These are phyloP conservation scores for Trametes cubensis DNA, from an alignment of 768 basidiomycete species.

Conservation along the genomic window DNA sequence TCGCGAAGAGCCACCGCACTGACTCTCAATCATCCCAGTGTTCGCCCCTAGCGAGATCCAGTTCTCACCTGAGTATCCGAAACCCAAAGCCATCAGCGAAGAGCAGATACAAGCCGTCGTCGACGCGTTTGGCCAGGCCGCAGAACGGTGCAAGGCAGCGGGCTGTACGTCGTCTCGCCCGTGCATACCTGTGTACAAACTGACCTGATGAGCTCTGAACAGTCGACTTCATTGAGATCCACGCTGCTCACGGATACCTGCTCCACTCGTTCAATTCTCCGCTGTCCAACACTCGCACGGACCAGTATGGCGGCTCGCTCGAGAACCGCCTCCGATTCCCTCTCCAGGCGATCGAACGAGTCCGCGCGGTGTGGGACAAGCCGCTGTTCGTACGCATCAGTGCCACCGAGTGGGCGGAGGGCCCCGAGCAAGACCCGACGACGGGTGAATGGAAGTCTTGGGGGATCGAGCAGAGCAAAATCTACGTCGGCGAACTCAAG, in stretches of 20 bases:
- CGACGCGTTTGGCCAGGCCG: constrained; percentile 59
- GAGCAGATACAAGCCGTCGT: constrained; percentile 58
- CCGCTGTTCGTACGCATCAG: constrained; percentile 71
- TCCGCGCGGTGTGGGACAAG: constrained; percentile 63
- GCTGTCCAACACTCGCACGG: constrained; percentile 70
- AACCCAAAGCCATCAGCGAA: constrained; percentile 59
- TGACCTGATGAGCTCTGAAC: constrained; percentile 4
- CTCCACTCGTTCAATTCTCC: constrained; percentile 71
- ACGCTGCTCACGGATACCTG: constrained; percentile 73
- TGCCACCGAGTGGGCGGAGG: constrained; percentile 57
- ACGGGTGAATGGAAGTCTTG: constrained; percentile 62
- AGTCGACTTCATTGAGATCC: constrained; percentile 78
- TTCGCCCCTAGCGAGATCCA: constrained; percentile 61
- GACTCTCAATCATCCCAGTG: constrained; percentile 43
- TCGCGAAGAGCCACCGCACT: too few species aligned
- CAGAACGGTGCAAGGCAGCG: constrained; percentile 55
- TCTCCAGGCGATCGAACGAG: constrained; percentile 53
- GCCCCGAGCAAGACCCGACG: constrained; percentile 53
- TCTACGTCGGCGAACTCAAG: constrained; percentile 57
- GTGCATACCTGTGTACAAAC: not conserved
- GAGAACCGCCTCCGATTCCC: constrained; percentile 74
- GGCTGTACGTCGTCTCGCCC: constrained; percentile 52
- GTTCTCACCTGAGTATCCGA: constrained; percentile 53
- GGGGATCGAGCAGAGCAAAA: constrained; percentile 77
- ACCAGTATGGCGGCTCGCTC: constrained; percentile 72